Evolutionary conservation across 768 basidiomycete genomes (phyloP).

Genomic region (Tylopilus plumbeoviolaceoides): DNA sequence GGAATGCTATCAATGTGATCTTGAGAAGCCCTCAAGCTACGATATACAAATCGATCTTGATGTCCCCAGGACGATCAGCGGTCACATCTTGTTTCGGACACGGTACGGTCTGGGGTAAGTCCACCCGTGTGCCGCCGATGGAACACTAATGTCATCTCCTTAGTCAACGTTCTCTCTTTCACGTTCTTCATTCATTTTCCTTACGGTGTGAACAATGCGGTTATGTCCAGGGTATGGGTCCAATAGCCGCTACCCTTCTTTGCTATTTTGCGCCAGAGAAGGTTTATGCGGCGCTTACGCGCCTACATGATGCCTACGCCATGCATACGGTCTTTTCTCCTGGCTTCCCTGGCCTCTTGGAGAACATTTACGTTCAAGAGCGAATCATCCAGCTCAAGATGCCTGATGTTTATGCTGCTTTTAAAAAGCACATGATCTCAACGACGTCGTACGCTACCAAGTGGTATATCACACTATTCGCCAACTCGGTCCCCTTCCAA

Average conservation of each 20-base stretch:
- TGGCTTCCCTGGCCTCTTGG: conserved; percentile 93
- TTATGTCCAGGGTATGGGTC: conserved; percentile 99
- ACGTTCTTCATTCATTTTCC: conserved; percentile 90
- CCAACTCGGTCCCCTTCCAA: conserved; percentile 93
- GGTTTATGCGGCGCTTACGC: conserved; percentile 78
- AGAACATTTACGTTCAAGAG: conserved; percentile 96
- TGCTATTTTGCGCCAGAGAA: conserved; percentile 92
- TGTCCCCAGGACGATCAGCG: conserved; percentile 92
- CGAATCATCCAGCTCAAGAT: conserved; percentile 81
- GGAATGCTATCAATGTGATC: conserved; percentile 51
- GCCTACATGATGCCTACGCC: conserved; percentile 83
- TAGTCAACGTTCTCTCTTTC: conserved; percentile 93
- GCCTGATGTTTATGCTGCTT: conserved; percentile 84
- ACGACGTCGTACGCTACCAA: conserved; percentile 96
- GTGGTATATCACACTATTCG: conserved; percentile 98
- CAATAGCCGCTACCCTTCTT: conserved; percentile 89
- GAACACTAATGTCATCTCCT: conserved; percentile 7
- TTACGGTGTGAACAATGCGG: conserved; percentile 82
- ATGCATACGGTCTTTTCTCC: conserved; percentile 89
- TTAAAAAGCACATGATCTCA: conserved; percentile 85
- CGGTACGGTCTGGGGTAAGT: conserved; percentile 92
- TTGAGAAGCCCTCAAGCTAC: conserved; percentile 81
- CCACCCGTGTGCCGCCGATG: neutral
- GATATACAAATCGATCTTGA: conserved; percentile 98
- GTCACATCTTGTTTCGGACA: conserved; percentile 91